A percentile compares a stretch with the other conserved stretches of the same genome.
Conservation (phyloP, 805 yeast species). For the Candida loeiensis region DNA sequence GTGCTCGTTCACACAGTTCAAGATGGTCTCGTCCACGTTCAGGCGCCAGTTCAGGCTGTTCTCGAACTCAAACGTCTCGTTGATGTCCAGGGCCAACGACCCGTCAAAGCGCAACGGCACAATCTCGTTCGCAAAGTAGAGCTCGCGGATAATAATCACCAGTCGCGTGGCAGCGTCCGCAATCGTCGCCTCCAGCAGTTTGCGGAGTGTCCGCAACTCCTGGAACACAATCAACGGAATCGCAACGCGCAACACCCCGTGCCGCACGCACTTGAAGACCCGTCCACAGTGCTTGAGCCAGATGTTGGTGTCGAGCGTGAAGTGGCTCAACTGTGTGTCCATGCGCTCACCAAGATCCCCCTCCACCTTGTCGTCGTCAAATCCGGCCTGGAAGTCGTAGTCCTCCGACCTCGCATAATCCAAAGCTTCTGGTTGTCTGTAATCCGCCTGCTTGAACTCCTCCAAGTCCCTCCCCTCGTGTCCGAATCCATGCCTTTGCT, state of each 20-base stretch:
- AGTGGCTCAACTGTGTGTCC: constrained; percentile 53
- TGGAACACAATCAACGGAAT: constrained; percentile 77
- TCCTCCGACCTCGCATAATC: neutral
- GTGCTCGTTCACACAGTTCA: constrained; percentile 45
- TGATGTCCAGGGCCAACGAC: constrained; percentile 60
- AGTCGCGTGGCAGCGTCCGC: constrained; percentile 81
- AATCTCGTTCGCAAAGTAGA: constrained; percentile 53
- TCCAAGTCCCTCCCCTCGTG: neutral
- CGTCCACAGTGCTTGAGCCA: constrained; percentile 82
- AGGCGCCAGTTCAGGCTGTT: constrained; percentile 70
- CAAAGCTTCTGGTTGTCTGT: neutral
- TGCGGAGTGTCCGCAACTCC: constrained; percentile 66
- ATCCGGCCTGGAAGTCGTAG: neutral
- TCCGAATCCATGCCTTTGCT: neutral
- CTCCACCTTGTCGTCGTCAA: constrained; percentile 15
- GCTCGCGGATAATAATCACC: constrained; percentile 67
- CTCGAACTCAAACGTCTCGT: constrained; percentile 72
- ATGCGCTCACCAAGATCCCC: constrained; percentile 57
- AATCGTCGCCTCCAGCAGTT: constrained; percentile 67
- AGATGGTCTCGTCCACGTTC: constrained; percentile 66
- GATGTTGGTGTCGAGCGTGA: constrained; percentile 72
- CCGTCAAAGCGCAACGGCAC: constrained; percentile 68
- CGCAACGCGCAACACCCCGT: constrained; percentile 54
- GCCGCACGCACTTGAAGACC: constrained; percentile 63
- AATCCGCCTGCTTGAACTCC: neutral